These are phyloP conservation scores for Paraphoma chrysanthemicola DNA, from an alignment of 2,329 filamentous ascomycete genomes.

Conservation along the genomic window DNA sequence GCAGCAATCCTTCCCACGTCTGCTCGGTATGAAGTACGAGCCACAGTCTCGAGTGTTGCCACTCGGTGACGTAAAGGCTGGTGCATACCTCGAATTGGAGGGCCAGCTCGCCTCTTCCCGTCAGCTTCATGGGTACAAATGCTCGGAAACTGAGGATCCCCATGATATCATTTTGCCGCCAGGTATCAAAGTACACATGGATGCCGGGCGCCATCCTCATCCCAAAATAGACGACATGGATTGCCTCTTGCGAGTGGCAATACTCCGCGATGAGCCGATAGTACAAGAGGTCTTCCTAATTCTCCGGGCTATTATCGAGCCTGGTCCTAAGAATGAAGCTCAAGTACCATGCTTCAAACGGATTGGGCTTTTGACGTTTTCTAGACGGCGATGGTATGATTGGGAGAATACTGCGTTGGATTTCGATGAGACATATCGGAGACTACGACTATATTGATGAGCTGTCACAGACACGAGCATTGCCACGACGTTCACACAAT, in stretches of 20 bases:
- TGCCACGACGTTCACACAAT: no score
- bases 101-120: no score
- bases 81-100: no score
- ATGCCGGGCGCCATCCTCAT: background rate
- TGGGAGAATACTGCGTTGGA: no score
- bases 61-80: no score
- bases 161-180: no score
- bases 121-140: no score
- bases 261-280: background rate
- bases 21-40: background rate
- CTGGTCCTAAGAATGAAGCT: background rate
- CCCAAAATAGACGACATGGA: background rate
- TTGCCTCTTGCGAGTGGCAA: background rate
- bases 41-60: background rate
- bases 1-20: background rate
- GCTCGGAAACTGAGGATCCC: no score
- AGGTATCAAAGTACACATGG: background rate
- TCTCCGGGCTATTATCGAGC: background rate
- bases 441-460: no score
- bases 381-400: background rate
- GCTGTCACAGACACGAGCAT: no score
- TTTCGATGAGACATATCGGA: no score
- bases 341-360: background rate
- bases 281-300: background rate
- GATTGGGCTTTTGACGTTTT: background rate